Evolutionary conservation across 2,329 filamentous ascomycete species (phyloP).

Genomic region (Fusarium sp.): DNA sequence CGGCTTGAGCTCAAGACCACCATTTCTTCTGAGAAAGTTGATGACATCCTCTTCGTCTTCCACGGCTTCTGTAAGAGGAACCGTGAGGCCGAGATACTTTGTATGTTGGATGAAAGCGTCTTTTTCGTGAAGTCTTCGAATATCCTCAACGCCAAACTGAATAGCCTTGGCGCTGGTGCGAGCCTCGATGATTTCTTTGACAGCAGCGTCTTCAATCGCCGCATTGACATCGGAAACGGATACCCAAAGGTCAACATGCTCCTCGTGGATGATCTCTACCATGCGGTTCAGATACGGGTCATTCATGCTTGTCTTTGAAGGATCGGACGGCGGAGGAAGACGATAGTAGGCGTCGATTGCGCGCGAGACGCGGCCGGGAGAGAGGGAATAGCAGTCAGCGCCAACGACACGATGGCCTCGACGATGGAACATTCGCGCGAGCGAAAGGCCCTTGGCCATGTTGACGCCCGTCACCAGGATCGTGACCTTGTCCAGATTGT

Average conservation of each 20-base stretch:
- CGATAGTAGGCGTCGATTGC: conserved; percentile 66
- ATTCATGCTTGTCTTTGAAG: conserved; percentile 30
- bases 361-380: conserved; percentile 67
- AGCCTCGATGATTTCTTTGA: conserved; percentile 69
- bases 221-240: conserved; percentile 76
- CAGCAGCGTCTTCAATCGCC: conserved; percentile 73
- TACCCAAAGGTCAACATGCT: conserved; percentile 77
- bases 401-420: conserved; percentile 77
- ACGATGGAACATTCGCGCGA: conserved; percentile 73
- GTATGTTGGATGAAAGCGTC: conserved; percentile 72
- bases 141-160: conserved; percentile 69
- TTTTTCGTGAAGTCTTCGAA: conserved; percentile 71
- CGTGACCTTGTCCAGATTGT: conserved; percentile 50
- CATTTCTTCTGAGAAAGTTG: conserved; percentile 58
- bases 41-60: conserved; percentile 64
- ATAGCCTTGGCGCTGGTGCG: conserved; percentile 69
- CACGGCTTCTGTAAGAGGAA: conserved; percentile 65
- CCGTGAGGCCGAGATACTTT: conserved; percentile 61
- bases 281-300: conserved; percentile 67
- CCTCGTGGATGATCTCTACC: conserved; percentile 66
- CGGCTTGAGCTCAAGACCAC: conserved; percentile 39
- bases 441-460: conserved; percentile 75
- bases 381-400: conserved; percentile 69
- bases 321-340: conserved; percentile 48
- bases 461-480: conserved; percentile 78